Evolutionary conservation across 331 rosid genomes (phyloP), one percentile per base, ranked within the genome.

Genomic region (Arachis monticola): DNA sequence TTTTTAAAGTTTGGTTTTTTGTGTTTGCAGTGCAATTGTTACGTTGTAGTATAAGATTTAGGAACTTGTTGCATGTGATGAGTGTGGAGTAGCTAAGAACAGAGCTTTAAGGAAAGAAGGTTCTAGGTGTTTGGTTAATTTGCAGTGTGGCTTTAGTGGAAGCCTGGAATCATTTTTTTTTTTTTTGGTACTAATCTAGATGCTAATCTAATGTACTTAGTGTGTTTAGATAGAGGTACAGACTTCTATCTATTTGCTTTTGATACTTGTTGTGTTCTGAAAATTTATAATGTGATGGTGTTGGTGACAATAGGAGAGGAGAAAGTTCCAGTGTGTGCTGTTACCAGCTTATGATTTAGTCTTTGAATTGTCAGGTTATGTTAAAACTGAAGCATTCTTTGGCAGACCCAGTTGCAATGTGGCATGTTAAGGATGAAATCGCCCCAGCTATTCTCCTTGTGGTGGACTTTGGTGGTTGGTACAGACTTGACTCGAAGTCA

Each of bases 361-460:
- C 83, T 89, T 77, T 88, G 95, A 84, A 85, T 88, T 90, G 86
- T 88, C 96, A 92, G 97, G 93, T 87, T 88, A 81, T 83, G 88
- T 85, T 94, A 90, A 94, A 92, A 84, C 89, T 94, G 96, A 90
- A 90, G 99, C 99, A 67, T 94, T 94, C 83, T 94, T 92, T 94
- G 99, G 89, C 97, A 94, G 97, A 95, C 97, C 99, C 97, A 13
- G 96, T 95, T 41, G 97, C 97, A 41, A 92, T 95, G 99, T 92
- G 99, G 99, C 97, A 92, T 60, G 82, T 92, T 51, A 86, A 88
- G 83, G 90, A 85, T 73, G 99, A 95, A 89, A 84, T 95, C 63
- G 96, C 93, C 51, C 91, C 92, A 0, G 96, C 97, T 67, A 44
- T 92, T 62, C 87, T 95, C 14, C 93, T 95, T 10, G 91, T 95